A percentile compares a stretch with the other conserved stretches of the same genome.
Conservation (phyloP, 441 rosid species). For the Raphanus hybrid region DNA sequence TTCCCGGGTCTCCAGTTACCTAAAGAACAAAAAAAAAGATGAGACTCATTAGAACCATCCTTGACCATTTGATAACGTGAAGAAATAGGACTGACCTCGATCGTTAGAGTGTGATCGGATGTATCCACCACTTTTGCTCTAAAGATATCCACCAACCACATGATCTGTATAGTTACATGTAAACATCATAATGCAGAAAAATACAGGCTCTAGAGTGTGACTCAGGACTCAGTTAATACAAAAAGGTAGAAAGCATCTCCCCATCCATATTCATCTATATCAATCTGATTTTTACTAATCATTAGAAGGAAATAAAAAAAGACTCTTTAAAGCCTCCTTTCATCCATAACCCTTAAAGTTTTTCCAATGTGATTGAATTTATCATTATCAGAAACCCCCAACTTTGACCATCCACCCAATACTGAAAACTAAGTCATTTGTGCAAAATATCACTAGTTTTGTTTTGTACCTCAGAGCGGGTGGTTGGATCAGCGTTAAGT, state of each 20-base stretch:
- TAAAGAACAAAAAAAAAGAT: conserved; percentile 20
- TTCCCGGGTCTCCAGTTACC: conserved; percentile 98
- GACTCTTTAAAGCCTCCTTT: conserved; percentile 1
- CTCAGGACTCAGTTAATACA: conserved; percentile 7
- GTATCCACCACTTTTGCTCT: conserved; percentile 91
- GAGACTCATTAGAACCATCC: conserved; percentile 13
- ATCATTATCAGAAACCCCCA: background rate
- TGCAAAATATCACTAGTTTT: background rate
- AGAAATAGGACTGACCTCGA: conserved; percentile 64
- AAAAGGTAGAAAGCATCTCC: conserved; percentile 16
- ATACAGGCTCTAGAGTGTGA: background rate
- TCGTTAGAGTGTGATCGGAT: conserved; percentile 73
- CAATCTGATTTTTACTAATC: conserved; percentile 23
- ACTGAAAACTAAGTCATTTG: background rate
- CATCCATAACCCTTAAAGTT: no score
- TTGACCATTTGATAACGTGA: background rate
- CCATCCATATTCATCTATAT: conserved; percentile 21
- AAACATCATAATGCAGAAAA: conserved; percentile 11
- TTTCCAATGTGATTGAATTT: conserved; percentile 14
- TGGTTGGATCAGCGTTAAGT: conserved; percentile 62
- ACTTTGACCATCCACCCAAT: conserved; percentile 22
- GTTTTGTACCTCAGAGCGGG: conserved; percentile 68
- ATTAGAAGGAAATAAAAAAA: background rate
- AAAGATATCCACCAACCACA: conserved; percentile 91
- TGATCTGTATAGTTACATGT: conserved; percentile 59